Percentiles rank a stretch among this genome's conserved stretches.
Conservation (phyloP, 345 rosid genomes). For the Populus tremula region DNA sequence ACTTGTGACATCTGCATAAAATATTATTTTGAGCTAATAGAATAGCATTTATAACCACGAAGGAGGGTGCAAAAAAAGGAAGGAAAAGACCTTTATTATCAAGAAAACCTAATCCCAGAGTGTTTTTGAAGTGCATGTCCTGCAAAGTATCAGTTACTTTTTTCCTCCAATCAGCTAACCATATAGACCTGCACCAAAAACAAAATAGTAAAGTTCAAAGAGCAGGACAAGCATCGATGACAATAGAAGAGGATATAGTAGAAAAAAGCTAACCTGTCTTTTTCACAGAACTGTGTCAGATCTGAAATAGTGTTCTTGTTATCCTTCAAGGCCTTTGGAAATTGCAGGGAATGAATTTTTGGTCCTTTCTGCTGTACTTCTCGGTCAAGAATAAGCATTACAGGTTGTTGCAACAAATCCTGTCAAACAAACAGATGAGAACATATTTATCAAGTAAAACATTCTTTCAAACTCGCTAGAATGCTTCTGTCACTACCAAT, state of each 20-base stretch:
- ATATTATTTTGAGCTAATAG: not conserved
- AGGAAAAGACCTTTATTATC: slow-evolving; percentile 42
- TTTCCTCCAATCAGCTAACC: slow-evolving; percentile 58
- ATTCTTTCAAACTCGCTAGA: not conserved
- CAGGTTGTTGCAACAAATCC: slow-evolving; percentile 71
- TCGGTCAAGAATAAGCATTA: slow-evolving; percentile 59
- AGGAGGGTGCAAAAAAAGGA: slow-evolving; percentile 8
- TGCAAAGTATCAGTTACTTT: slow-evolving; percentile 34
- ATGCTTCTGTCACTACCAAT: too few relatives aligned
- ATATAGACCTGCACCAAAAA: slow-evolving; percentile 46
- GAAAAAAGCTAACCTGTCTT: slow-evolving; percentile 45
- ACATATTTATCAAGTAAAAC: not conserved
- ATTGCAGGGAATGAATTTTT: slow-evolving; percentile 34
- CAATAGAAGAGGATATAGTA: slow-evolving; percentile 8
- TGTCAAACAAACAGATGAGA: slow-evolving; percentile 28
- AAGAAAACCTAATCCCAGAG: slow-evolving; percentile 31
- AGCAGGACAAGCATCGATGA: slow-evolving; percentile 2
- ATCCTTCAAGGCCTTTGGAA: slow-evolving; percentile 34
- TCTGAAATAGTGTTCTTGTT: slow-evolving; percentile 38
- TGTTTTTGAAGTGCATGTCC: slow-evolving; percentile 32
- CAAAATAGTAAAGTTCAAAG: slow-evolving; percentile 9
- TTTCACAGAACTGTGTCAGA: slow-evolving; percentile 37
- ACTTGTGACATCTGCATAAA: slow-evolving; percentile 38
- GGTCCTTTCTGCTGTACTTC: slow-evolving; percentile 43
- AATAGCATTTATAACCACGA: not conserved